Conservation (phyloP, 2,329 filamentous ascomycete genomes). For the Taxawa tesnikishii region DNA sequence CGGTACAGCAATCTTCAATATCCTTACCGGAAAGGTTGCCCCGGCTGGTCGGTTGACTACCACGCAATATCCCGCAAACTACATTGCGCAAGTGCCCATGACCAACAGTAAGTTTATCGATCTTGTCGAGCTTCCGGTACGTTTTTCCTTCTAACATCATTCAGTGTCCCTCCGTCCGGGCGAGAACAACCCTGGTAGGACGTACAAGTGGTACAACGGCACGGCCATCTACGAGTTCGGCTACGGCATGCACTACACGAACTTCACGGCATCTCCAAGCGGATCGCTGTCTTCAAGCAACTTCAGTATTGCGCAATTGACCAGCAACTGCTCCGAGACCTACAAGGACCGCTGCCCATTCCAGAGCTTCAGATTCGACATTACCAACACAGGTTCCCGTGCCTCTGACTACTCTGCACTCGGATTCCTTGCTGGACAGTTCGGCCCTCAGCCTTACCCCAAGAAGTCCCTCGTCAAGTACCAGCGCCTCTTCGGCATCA, state of each 20-base stretch:
- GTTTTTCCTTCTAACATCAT: too few species aligned
- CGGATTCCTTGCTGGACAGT: slow-evolving; percentile 35
- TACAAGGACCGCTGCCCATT: slow-evolving; percentile 34
- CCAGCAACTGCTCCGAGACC: slow-evolving; percentile 21
- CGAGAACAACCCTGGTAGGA: slow-evolving; percentile 36
- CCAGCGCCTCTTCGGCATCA: slow-evolving; percentile 25
- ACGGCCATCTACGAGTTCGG: slow-evolving; percentile 42
- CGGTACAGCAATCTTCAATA: slow-evolving; percentile 41
- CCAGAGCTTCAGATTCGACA: slow-evolving; percentile 25
- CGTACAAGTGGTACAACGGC: slow-evolving; percentile 46
- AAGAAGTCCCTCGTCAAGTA: slow-evolving; percentile 42
- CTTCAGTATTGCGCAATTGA: slow-evolving; percentile 24
- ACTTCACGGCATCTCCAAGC: slow-evolving; percentile 25
- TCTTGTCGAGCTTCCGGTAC: too few species aligned
- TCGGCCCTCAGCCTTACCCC: slow-evolving; percentile 38
- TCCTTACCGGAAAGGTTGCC: slow-evolving; percentile 37
- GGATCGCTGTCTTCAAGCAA: slow-evolving; percentile 4
- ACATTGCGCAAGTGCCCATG: slow-evolving; percentile 38
- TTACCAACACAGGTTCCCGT: slow-evolving; percentile 35
- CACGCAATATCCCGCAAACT: slow-evolving; percentile 44
- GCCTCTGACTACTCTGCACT: slow-evolving; percentile 43
- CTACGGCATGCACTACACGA: slow-evolving; percentile 47
- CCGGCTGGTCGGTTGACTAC: slow-evolving; percentile 43
- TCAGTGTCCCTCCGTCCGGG: slow-evolving; percentile 42
- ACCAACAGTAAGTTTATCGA: too few species aligned